Conservation (phyloP, 768 basidiomycete species). For the Boletus tomentosulus region DNA sequence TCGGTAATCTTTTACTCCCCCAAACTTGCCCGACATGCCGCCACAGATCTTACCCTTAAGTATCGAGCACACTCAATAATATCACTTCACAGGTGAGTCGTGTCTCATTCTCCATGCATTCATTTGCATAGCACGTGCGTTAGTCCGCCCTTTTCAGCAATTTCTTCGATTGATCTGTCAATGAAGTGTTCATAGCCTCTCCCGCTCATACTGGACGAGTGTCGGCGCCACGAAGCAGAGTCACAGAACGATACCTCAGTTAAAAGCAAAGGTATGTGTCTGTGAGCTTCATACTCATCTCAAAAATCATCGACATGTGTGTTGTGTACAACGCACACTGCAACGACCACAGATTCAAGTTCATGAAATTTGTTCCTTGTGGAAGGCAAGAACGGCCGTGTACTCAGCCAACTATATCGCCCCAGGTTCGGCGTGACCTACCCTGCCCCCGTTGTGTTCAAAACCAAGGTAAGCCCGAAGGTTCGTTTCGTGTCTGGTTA, state of each 20-base stretch:
- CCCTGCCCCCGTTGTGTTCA: slow-evolving; percentile 4
- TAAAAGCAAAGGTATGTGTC: slow-evolving; percentile 1
- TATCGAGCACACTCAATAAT: not conserved
- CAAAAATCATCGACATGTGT: slow-evolving; percentile 16
- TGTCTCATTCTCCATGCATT: slow-evolving; percentile 4
- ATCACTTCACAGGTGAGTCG: slow-evolving; percentile 3
- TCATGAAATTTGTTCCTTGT: too few species aligned
- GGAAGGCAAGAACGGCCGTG: too few species aligned
- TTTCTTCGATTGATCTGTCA: not conserved
- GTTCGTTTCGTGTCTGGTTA: too few species aligned
- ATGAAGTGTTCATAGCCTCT: not conserved
- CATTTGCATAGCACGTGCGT: slow-evolving; percentile 1
- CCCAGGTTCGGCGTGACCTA: not conserved
- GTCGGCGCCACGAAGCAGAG: slow-evolving; percentile 6
- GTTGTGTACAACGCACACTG: not conserved
- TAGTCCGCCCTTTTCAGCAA: not conserved
- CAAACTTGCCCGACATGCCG: not conserved
- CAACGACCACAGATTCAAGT: too few species aligned
- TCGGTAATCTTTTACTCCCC: not conserved
- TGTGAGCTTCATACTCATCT: slow-evolving; percentile 4
- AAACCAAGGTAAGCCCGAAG: too few species aligned
- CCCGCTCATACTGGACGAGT: slow-evolving; percentile 2
- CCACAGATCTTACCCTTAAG: too few species aligned
- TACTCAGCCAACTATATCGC: accelerated
- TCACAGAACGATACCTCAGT: not conserved